Evolutionary conservation across 768 basidiomycete species (phyloP).

Genomic region (Suillus lakei): DNA sequence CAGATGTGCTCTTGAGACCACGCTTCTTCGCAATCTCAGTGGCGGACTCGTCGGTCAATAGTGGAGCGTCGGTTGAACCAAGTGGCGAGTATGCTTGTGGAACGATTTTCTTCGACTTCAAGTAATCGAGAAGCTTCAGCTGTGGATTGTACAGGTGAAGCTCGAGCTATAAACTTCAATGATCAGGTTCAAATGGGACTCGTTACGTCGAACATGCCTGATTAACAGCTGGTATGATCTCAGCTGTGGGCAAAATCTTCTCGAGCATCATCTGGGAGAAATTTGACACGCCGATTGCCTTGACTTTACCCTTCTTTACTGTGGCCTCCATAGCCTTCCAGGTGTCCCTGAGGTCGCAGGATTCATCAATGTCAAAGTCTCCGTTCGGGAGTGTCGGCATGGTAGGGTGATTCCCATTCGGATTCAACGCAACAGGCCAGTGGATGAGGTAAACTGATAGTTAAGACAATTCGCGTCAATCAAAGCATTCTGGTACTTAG

Average conservation of each 20-base stretch:
- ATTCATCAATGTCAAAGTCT: slow-evolving; percentile 65
- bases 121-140: slow-evolving; percentile 64
- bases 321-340: slow-evolving; percentile 87
- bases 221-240: slow-evolving; percentile 72
- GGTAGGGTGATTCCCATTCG: slow-evolving; percentile 62
- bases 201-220: slow-evolving; percentile 50
- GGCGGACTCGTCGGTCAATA: slow-evolving; percentile 67
- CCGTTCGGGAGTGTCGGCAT: slow-evolving; percentile 66
- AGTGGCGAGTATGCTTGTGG: slow-evolving; percentile 85
- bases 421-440: slow-evolving; percentile 79
- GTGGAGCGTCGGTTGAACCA: slow-evolving; percentile 67
- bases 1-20: slow-evolving; percentile 49
- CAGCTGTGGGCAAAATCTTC: slow-evolving; percentile 67
- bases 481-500: neutral
- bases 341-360: slow-evolving; percentile 71
- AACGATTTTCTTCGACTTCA: slow-evolving; percentile 67
- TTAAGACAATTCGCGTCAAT: neutral
- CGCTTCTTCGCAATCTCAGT: slow-evolving; percentile 63
- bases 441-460: slow-evolving; percentile 66
- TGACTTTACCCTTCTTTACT: slow-evolving; percentile 69
- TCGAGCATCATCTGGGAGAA: slow-evolving; percentile 73
- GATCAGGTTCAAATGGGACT: neutral
- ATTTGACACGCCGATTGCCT: slow-evolving; percentile 76
- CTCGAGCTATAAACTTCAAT: slow-evolving; percentile 54
- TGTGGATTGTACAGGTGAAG: slow-evolving; percentile 78